Evolutionary conservation across 2,329 filamentous ascomycete genomes (phyloP).

Genomic region (Aspergillus terreus): DNA sequence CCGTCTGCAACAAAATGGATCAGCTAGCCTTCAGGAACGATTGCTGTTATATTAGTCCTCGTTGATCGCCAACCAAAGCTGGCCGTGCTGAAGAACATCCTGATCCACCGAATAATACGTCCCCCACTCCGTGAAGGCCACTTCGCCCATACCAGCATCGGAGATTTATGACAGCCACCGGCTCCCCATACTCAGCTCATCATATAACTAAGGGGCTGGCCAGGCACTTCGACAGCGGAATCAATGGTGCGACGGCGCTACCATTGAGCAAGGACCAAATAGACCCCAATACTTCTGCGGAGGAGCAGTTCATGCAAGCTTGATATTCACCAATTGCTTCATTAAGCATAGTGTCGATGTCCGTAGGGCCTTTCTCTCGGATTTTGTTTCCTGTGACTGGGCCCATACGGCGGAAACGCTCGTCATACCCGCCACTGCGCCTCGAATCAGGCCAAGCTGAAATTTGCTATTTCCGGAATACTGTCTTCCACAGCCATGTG

Average conservation of each 20-base stretch:
- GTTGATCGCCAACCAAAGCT: too few species aligned
- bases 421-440: background rate
- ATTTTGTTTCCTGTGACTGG: background rate
- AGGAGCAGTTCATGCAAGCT: background rate
- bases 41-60: too few species aligned
- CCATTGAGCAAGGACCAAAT: background rate
- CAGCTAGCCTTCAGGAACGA: background rate
- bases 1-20: background rate
- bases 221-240: too few species aligned
- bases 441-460: background rate
- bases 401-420: too few species aligned
- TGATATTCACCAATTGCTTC: background rate
- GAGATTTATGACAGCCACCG: too few species aligned
- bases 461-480: background rate
- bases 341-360: background rate
- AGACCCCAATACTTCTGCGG: background rate
- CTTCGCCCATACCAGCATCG: too few species aligned
- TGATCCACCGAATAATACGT: too few species aligned
- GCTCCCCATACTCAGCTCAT: too few species aligned
- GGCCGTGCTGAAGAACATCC: too few species aligned
- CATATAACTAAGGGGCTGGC: too few species aligned
- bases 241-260: background rate
- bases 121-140: too few species aligned
- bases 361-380: background rate
- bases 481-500: background rate